phyloP scores from a whole-genome alignment of 2,329 filamentous ascomycete species.

The Calonectria hongkongensis region DNA sequence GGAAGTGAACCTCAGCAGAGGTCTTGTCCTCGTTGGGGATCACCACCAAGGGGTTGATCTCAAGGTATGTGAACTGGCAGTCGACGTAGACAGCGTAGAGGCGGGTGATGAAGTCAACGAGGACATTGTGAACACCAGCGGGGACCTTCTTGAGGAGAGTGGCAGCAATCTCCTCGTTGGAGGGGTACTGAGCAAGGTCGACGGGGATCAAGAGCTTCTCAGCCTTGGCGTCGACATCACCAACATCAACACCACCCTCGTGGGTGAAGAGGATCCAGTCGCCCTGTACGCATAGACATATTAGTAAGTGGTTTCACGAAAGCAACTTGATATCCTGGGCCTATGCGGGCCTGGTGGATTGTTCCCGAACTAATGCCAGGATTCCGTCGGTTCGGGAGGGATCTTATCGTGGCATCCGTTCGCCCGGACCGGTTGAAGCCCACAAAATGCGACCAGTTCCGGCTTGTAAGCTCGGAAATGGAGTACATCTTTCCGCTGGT shows the following conservation, averaged over 20 bases:
- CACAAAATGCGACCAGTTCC: constrained; percentile 50
- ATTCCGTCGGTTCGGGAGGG: constrained; percentile 45
- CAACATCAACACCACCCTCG: constrained; percentile 99
- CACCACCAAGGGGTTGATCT: constrained; percentile 99
- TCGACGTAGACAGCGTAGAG: constrained; percentile 99
- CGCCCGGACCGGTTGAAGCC: constrained; percentile 59
- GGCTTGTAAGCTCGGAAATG: constrained; percentile 45
- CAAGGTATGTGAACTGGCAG: constrained; percentile 99
- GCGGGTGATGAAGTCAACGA: constrained; percentile 99
- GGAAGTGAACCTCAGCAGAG: constrained; percentile 96
- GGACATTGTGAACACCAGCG: constrained; percentile 95
- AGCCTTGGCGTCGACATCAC: constrained; percentile 98
- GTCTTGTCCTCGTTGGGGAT: constrained; percentile 95
- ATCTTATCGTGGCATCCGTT: constrained; percentile 62
- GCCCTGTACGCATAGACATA: constrained; percentile 75
- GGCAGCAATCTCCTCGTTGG: constrained; percentile 93
- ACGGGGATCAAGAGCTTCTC: constrained; percentile 99
- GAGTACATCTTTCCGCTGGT: constrained; percentile 47
- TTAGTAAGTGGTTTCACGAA: constrained; percentile 48
- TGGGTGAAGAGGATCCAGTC: constrained; percentile 99
- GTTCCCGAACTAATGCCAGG: constrained; percentile 45
- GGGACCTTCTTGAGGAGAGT: constrained; percentile 94
- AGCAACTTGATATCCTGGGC: constrained; percentile 34
- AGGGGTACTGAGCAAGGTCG: constrained; percentile 94
- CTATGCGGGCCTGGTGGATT: constrained; percentile 41